phyloP scores from a whole-genome alignment of 2,329 filamentous ascomycete species.

The Orbilia oligospora region DNA sequence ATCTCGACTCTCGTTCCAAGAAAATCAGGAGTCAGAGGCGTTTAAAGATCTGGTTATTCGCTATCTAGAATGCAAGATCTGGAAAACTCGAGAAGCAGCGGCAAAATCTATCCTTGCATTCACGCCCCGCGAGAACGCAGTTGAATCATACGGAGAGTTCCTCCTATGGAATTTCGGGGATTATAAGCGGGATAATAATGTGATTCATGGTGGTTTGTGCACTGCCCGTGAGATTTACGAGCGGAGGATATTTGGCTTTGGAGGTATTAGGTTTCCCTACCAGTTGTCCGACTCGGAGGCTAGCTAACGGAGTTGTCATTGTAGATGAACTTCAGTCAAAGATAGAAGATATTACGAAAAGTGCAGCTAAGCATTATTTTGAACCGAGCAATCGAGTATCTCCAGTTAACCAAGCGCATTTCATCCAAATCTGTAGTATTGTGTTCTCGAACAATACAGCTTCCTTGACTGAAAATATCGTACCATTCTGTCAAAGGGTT shows the following conservation, averaged over 20 bases:
- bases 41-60: slow-evolving; percentile 74
- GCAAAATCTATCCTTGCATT: slow-evolving; percentile 80
- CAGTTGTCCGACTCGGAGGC: background rate
- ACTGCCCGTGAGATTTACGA: slow-evolving; percentile 66
- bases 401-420: slow-evolving; percentile 47
- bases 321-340: slow-evolving; percentile 38
- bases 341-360: background rate
- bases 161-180: slow-evolving; percentile 66
- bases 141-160: slow-evolving; percentile 68
- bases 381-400: slow-evolving; percentile 12
- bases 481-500: slow-evolving; percentile 41
- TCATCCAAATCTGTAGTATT: slow-evolving; percentile 35
- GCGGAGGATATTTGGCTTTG: slow-evolving; percentile 12
- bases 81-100: slow-evolving; percentile 86
- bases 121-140: slow-evolving; percentile 67
- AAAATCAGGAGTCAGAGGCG: slow-evolving; percentile 65
- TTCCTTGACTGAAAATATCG: background rate
- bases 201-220: slow-evolving; percentile 74
- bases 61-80: slow-evolving; percentile 78
- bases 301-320: background rate
- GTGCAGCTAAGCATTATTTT: slow-evolving; percentile 5
- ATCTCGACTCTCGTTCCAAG: slow-evolving; percentile 60
- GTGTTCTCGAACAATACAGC: background rate
- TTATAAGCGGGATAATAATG: slow-evolving; percentile 69
- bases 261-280: slow-evolving; percentile 11